Percentiles rank a stretch among this genome's conserved stretches.
Conservation (phyloP, 768 basidiomycete genomes). For the Cystobasidium tubakii region DNA sequence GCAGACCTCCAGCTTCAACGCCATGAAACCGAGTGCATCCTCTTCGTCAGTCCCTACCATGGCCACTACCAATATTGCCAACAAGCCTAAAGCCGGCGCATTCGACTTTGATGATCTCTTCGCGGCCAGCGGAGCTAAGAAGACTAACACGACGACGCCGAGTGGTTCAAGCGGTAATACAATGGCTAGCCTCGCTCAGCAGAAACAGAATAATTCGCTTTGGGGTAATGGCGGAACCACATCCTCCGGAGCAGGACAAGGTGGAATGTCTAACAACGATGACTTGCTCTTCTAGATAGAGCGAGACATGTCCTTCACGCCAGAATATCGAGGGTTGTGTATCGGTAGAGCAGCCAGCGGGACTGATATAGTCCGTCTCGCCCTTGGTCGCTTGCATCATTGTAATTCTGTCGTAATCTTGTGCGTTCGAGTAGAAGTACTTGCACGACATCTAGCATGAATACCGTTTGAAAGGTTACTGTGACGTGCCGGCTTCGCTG, state of each 20-base stretch:
- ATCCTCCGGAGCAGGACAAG: not conserved
- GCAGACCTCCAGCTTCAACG: not conserved
- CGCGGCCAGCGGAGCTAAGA: conserved; percentile 17
- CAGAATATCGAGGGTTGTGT: no score
- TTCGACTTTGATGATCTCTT: conserved; percentile 43
- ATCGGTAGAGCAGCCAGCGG: no score
- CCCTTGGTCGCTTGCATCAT: no score
- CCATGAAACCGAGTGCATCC: not conserved
- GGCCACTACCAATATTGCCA: conserved; percentile 14
- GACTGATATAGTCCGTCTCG: no score
- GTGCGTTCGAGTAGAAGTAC: no score
- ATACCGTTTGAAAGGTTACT: no score
- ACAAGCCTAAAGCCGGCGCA: conserved; percentile 28
- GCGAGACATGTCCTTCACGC: no score
- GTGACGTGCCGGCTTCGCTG: no score
- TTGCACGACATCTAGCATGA: no score
- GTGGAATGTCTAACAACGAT: not conserved
- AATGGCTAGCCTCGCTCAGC: conserved; percentile 35
- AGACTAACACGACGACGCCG: conserved; percentile 16
- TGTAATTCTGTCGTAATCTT: no score
- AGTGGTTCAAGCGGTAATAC: not conserved
- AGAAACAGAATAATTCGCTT: conserved; percentile 14
- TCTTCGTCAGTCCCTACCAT: not conserved
- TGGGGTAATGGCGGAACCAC: conserved; percentile 9
- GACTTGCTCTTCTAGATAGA: conserved; percentile 35